Percentiles rank a stretch among this genome's conserved stretches.
Evolutionary conservation across 257 asterid species (phyloP).

Genomic region (Scutellaria galericulata): DNA sequence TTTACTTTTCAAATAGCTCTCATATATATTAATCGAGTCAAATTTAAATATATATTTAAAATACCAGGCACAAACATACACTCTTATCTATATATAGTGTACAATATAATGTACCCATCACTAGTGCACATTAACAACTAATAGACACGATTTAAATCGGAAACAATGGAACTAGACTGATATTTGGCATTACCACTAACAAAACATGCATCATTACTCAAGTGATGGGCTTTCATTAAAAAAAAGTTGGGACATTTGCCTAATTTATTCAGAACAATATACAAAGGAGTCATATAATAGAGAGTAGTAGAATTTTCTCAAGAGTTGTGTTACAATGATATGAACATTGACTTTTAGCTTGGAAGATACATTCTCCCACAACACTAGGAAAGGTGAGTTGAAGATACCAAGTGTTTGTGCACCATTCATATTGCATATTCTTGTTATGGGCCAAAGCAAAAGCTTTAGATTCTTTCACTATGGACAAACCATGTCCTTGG

Average conservation of each 20-base stretch:
- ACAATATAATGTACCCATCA: no score
- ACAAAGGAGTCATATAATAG: no score
- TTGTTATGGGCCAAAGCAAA: constrained; percentile 16
- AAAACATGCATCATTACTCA: neutral
- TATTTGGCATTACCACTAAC: no score
- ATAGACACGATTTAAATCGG: no score
- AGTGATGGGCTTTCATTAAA: constrained; percentile 13
- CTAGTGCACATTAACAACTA: no score
- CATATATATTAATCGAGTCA: no score
- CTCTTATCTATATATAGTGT: no score
- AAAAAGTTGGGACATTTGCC: neutral
- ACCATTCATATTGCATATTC: constrained; percentile 33
- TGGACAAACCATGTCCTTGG: constrained; percentile 1
- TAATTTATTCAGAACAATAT: neutral
- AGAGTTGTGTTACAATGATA: neutral
- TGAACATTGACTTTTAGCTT: neutral
- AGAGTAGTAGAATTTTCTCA: no score
- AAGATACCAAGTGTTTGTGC: constrained; percentile 27
- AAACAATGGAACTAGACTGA: no score
- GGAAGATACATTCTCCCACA: neutral
- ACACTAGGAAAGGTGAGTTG: neutral
- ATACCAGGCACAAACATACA: no score
- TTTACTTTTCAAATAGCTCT: no score
- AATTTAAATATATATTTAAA: no score
- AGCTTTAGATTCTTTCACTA: neutral